These are phyloP conservation scores for Cyphellophora attinorum DNA, from an alignment of 2,329 filamentous ascomycete species.

Conservation along the genomic window DNA sequence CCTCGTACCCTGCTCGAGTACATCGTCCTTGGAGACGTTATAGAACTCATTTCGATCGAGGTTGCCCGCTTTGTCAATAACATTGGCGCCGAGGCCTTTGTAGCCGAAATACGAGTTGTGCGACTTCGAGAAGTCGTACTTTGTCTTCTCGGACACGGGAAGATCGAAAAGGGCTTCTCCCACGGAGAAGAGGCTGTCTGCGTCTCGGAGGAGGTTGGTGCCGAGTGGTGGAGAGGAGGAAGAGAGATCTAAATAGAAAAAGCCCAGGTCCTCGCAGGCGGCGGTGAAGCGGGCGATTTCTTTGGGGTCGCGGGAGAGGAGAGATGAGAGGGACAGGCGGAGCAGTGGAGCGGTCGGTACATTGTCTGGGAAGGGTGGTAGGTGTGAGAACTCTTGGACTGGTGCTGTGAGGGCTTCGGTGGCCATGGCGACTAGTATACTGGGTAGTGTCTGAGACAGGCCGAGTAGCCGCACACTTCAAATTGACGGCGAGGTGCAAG, in stretches of 20 bases:
- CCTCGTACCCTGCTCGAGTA: slow-evolving; percentile 28
- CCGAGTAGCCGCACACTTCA: too few species aligned
- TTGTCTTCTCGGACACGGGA: slow-evolving; percentile 40
- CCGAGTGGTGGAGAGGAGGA: slow-evolving; percentile 24
- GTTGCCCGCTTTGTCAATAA: slow-evolving; percentile 40
- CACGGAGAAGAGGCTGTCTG: slow-evolving; percentile 37
- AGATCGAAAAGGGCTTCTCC: slow-evolving; percentile 39
- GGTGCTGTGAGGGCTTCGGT: slow-evolving; percentile 11
- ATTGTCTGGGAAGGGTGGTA: slow-evolving; percentile 32
- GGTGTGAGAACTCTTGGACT: slow-evolving; percentile 7
- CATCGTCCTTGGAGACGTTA: slow-evolving; percentile 45
- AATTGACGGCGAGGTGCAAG: too few species aligned
- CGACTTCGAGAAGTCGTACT: slow-evolving; percentile 42
- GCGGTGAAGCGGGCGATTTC: slow-evolving; percentile 28
- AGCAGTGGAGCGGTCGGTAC: slow-evolving; percentile 35
- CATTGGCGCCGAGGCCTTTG: slow-evolving; percentile 37
- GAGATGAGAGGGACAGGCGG: slow-evolving; percentile 29
- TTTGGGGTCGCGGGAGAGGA: slow-evolving; percentile 24
- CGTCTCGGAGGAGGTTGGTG: slow-evolving; percentile 30
- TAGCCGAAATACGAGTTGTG: slow-evolving; percentile 44
- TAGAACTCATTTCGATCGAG: slow-evolving; percentile 46
- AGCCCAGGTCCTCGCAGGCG: slow-evolving; percentile 41
- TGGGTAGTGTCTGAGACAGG: too few species aligned
- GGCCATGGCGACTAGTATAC: too few species aligned
- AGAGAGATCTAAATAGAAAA: slow-evolving; percentile 47